Percentiles rank a stretch among this genome's conserved stretches.
phyloP scores from a whole-genome alignment of 768 basidiomycete species.

The Russula virescens region DNA sequence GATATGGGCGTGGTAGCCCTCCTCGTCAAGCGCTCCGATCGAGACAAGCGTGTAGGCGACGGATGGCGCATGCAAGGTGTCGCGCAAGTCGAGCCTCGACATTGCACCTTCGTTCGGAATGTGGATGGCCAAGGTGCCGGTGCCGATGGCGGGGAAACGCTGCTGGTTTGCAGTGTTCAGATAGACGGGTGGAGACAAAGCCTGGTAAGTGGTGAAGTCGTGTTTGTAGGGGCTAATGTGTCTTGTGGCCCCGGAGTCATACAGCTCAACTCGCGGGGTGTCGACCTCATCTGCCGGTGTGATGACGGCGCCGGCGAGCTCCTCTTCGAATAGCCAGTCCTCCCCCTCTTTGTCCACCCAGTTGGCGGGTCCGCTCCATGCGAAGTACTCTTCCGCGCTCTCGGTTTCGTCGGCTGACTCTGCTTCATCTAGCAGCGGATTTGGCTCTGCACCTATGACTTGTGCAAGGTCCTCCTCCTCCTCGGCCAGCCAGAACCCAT shows the following conservation, averaged over 20 bases:
- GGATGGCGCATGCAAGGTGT: not conserved
- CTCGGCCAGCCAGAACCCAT: not conserved
- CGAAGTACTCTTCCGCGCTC: too few relatives aligned
- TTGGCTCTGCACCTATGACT: not conserved
- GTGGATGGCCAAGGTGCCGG: not conserved
- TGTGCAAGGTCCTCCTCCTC: not conserved
- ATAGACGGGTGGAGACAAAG: not conserved
- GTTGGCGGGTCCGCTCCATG: too few relatives aligned
- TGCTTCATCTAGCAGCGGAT: not conserved
- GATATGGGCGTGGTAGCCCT: not conserved
- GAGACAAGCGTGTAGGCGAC: not conserved
- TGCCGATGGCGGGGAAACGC: not conserved
- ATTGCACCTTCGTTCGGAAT: not conserved
- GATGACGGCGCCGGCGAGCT: too few relatives aligned
- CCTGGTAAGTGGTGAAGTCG: not conserved
- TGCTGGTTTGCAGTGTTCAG: not conserved
- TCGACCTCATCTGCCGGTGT: too few relatives aligned
- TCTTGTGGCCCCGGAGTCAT: not conserved
- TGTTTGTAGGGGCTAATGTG: not conserved
- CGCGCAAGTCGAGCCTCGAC: not conserved
- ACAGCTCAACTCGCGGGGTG: not conserved
- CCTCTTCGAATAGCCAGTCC: too few relatives aligned
- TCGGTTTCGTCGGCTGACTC: too few relatives aligned
- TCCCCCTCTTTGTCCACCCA: too few relatives aligned
- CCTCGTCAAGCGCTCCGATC: not conserved